phyloP scores from a whole-genome alignment of 1,284 basidiomycete species.

The Trichosporon sp. region DNA sequence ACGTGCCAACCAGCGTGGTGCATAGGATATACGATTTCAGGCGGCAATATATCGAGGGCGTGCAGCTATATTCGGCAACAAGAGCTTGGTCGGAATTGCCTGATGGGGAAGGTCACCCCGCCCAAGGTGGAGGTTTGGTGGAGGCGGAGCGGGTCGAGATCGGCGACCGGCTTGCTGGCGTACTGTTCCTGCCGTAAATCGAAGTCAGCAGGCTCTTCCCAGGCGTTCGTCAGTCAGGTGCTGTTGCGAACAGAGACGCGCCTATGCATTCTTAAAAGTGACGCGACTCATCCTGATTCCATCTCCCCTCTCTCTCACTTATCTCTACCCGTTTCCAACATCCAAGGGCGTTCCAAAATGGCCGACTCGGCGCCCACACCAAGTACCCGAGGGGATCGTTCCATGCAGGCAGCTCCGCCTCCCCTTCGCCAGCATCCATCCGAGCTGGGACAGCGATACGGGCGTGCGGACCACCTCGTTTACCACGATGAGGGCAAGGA shows the following conservation, averaged over 20 bases:
- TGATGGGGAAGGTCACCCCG: no score
- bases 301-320: background rate
- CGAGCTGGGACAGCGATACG: background rate
- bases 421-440: background rate
- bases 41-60: no score
- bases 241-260: background rate
- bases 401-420: background rate
- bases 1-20: no score
- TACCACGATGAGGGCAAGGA: conserved; percentile 11
- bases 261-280: background rate
- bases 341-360: background rate
- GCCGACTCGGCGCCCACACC: background rate
- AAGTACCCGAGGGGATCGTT: background rate
- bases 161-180: background rate
- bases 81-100: no score
- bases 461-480: conserved; percentile 1
- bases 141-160: background rate
- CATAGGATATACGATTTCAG: no score
- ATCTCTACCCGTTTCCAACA: background rate
- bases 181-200: background rate
- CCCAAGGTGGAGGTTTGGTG: background rate
- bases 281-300: background rate
- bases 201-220: background rate
- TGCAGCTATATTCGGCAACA: no score
- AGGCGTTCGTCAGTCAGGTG: background rate